Evolutionary conservation across 140 eudicot genomes (phyloP).

Genomic region (Ambrosia hybrid): DNA sequence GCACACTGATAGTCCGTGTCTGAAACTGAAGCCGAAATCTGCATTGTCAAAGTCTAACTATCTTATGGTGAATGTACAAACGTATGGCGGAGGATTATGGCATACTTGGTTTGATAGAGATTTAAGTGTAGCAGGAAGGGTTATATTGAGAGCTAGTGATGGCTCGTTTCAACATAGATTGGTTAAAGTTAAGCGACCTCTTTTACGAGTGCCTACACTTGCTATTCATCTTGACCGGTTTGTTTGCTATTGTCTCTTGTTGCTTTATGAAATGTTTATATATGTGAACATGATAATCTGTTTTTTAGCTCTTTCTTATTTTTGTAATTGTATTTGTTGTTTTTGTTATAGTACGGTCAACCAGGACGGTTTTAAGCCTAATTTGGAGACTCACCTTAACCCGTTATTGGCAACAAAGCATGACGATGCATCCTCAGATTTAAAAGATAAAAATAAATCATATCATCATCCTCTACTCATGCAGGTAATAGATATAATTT

Average conservation of each 20-base stretch:
- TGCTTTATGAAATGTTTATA: background rate
- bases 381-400: slow-evolving; percentile 91
- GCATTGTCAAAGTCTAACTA: slow-evolving; percentile 81
- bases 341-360: slow-evolving; percentile 67
- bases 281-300: background rate
- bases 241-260: slow-evolving; percentile 27
- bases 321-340: background rate
- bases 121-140: slow-evolving; percentile 92
- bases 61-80: slow-evolving; percentile 95
- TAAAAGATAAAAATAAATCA: slow-evolving; percentile 49
- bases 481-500: slow-evolving; percentile 53
- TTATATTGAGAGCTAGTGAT: slow-evolving; percentile 62
- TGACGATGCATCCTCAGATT: slow-evolving; percentile 50
- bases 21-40: slow-evolving; percentile 87
- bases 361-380: slow-evolving; percentile 89
- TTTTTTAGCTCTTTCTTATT: background rate
- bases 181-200: slow-evolving; percentile 81
- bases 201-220: slow-evolving; percentile 86
- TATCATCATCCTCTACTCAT: slow-evolving; percentile 79
- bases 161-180: slow-evolving; percentile 77
- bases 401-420: slow-evolving; percentile 66
- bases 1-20: slow-evolving; percentile 96
- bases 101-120: slow-evolving; percentile 99
- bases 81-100: slow-evolving; percentile 98
- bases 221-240: slow-evolving; percentile 97